phyloP scores from a whole-genome alignment of 805 yeast genomes.

The Ogataea wickerhamii region DNA sequence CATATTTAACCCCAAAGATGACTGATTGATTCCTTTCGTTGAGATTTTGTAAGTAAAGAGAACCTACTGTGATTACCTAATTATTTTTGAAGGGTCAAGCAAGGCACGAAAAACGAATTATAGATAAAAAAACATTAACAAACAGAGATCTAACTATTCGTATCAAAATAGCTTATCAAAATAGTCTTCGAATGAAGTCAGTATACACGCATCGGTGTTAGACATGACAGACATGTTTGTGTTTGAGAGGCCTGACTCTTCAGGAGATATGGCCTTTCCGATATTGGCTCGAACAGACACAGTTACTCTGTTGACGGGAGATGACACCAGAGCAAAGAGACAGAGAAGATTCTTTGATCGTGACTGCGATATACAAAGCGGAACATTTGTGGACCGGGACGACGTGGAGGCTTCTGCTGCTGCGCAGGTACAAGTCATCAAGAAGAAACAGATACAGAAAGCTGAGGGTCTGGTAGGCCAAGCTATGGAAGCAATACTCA shows the following conservation, averaged over 20 bases:
- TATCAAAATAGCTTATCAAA: too few relatives aligned
- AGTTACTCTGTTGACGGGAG: not conserved
- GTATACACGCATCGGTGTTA: too few relatives aligned
- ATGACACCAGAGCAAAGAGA: conserved; percentile 2
- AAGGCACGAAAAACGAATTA: too few relatives aligned
- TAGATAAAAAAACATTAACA: too few relatives aligned
- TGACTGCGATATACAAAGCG: too few relatives aligned
- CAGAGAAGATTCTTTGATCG: too few relatives aligned
- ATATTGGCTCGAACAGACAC: not conserved
- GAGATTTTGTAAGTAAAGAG: too few relatives aligned
- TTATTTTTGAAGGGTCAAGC: too few relatives aligned
- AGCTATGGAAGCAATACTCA: conserved; percentile 12
- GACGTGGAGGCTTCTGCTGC: not conserved
- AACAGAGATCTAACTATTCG: too few relatives aligned
- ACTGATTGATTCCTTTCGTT: conserved; percentile 3
- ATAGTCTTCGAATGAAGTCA: too few relatives aligned
- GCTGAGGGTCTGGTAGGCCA: conserved; percentile 2
- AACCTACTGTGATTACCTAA: too few relatives aligned
- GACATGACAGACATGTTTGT: not conserved
- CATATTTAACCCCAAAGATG: conserved; percentile 45
- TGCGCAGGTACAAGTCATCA: not conserved
- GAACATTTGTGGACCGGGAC: too few relatives aligned
- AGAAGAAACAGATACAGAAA: conserved; percentile 1
- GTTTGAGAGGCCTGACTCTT: conserved; percentile 1
- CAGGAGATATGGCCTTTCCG: conserved; percentile 3